Evolutionary conservation across 495 filamentous ascomycete species (phyloP).

Genomic region (Durotheca rogersii): DNA sequence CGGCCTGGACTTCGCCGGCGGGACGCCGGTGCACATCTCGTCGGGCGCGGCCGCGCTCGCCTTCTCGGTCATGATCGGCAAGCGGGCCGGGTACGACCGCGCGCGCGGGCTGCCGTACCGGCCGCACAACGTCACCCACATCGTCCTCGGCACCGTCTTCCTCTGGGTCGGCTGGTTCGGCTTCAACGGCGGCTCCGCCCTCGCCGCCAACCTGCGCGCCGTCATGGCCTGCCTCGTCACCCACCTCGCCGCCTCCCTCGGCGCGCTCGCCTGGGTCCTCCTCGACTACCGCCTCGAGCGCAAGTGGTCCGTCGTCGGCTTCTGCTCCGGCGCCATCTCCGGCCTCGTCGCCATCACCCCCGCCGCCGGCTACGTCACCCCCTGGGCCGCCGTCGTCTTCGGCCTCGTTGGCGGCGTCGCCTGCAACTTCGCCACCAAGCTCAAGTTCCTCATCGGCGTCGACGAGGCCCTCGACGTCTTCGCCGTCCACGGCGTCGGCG

Average conservation of each 20-base stretch:
- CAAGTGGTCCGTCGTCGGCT: conserved; percentile 99
- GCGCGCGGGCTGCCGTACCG: conserved; percentile 75
- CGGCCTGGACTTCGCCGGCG: conserved; percentile 82
- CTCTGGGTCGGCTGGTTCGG: conserved; percentile 99
- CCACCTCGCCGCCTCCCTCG: conserved; percentile 88
- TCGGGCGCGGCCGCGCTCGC: conserved; percentile 78
- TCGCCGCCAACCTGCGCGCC: conserved; percentile 93
- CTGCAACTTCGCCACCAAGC: conserved; percentile 93
- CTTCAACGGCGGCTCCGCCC: conserved; percentile 97
- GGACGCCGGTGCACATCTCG: conserved; percentile 84
- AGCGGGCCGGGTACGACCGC: conserved; percentile 74
- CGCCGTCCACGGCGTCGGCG: conserved; percentile 75
- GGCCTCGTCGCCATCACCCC: conserved; percentile 91
- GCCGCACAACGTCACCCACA: conserved; percentile 97
- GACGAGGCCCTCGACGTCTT: conserved; percentile 84
- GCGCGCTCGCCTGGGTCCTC: conserved; percentile 82
- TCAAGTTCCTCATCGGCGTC: conserved; percentile 72
- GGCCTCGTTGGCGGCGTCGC: conserved; percentile 82
- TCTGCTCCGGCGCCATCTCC: conserved; percentile 93
- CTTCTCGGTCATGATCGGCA: conserved; percentile 82
- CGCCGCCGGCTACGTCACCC: conserved; percentile 81
- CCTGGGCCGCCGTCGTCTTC: conserved; percentile 84
- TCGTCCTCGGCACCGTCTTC: conserved; percentile 90
- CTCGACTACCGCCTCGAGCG: conserved; percentile 92
- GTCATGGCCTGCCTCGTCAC: conserved; percentile 98